Conservation (phyloP, 306 rosid genomes). For the Datisca glomerata region DNA sequence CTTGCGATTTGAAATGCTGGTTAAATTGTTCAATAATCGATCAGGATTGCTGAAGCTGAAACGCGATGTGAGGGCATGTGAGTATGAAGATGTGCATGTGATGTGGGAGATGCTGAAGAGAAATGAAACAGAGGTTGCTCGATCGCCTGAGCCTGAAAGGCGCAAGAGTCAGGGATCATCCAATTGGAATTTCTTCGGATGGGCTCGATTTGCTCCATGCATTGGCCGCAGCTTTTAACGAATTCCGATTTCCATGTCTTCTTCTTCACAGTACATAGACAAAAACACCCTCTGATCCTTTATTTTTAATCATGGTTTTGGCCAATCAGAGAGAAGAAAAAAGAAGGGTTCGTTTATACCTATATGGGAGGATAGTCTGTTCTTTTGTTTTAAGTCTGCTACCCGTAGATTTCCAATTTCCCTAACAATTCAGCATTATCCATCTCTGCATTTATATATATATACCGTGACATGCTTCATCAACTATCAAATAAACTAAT, state of each 20-base stretch:
- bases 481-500: neutral
- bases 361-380: neutral
- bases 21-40: neutral
- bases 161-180: constrained; percentile 19
- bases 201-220: constrained; percentile 47
- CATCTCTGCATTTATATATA: neutral
- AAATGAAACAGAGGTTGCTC: constrained; percentile 27
- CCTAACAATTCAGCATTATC: neutral
- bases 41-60: constrained; percentile 48
- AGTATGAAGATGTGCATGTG: constrained; percentile 73
- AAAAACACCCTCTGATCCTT: too few species aligned
- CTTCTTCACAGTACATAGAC: too few species aligned
- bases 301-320: too few species aligned
- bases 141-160: constrained; percentile 11
- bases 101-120: constrained; percentile 83
- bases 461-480: neutral
- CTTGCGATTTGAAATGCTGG: too few species aligned
- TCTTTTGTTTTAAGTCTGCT: neutral
- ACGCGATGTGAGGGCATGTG: constrained; percentile 54
- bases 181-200: constrained; percentile 34
- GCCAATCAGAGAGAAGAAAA: too few species aligned
- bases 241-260: neutral
- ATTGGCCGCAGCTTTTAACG: constrained; percentile 21
- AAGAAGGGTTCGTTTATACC: too few species aligned
- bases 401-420: neutral